Conservation (phyloP, 176 grass and related monocot genomes). For the Ampelocalamus luodianensis region DNA sequence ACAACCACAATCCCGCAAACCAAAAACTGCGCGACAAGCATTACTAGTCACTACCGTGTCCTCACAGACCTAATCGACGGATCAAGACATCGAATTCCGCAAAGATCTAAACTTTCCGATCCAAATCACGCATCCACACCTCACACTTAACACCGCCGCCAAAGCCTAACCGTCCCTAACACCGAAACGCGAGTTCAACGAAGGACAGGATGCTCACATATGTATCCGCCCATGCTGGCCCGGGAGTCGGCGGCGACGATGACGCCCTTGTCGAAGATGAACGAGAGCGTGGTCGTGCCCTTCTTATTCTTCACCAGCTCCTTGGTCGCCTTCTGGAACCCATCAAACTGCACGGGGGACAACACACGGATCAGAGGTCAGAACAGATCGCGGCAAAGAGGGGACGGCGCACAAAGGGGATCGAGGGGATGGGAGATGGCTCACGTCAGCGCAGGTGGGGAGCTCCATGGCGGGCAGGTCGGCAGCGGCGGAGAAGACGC, state of each 20-base stretch:
- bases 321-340: slow-evolving; percentile 69
- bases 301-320: slow-evolving; percentile 66
- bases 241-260: slow-evolving; percentile 95
- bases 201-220: slow-evolving; percentile 60
- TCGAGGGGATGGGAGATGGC: slow-evolving; percentile 21
- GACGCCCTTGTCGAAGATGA: slow-evolving; percentile 93
- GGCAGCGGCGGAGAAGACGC: slow-evolving; percentile 11
- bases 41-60: not conserved
- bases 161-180: slow-evolving; percentile 28
- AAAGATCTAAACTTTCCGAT: not conserved
- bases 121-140: slow-evolving; percentile 17
- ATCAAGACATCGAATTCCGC: not conserved
- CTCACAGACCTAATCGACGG: not conserved
- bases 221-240: slow-evolving; percentile 97
- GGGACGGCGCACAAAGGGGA: not conserved
- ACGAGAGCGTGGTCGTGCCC: slow-evolving; percentile 91
- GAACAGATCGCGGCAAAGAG: slow-evolving; percentile 26
- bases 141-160: not conserved
- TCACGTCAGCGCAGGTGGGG: slow-evolving; percentile 49
- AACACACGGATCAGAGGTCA: slow-evolving; percentile 23
- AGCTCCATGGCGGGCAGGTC: slow-evolving; percentile 49
- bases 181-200: not conserved
- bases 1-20: not conserved
- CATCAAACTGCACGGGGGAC: slow-evolving; percentile 61
- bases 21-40: not conserved